Evolutionary conservation across 192 early-diverging fungal species (phyloP).

Genomic region (Polychytrium aggregatum): DNA sequence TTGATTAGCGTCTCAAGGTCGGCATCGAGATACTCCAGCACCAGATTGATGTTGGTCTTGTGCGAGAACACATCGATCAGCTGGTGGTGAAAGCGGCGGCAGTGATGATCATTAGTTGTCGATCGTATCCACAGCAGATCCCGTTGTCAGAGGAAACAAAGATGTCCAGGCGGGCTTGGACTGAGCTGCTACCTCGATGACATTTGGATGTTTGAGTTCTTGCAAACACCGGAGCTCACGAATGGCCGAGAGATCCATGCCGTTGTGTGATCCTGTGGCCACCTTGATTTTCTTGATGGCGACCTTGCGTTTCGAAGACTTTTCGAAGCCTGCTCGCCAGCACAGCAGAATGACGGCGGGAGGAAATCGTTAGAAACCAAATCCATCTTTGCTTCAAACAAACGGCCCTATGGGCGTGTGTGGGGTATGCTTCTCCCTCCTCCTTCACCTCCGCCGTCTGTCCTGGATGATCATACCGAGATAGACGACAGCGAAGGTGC

Average conservation of each 20-base stretch:
- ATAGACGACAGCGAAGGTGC: conserved; percentile 93
- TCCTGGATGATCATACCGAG: conserved; percentile 2
- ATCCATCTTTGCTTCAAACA: too few relatives aligned
- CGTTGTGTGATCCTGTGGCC: conserved; percentile 83
- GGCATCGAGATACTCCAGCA: conserved; percentile 87
- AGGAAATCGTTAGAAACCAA: too few relatives aligned
- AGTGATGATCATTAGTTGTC: too few relatives aligned
- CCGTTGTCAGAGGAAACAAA: neutral
- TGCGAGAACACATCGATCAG: conserved; percentile 88
- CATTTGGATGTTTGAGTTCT: conserved; percentile 85
- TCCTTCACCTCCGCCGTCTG: neutral
- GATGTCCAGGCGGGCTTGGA: too few relatives aligned
- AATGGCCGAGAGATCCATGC: conserved; percentile 90
- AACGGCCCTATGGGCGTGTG: too few relatives aligned
- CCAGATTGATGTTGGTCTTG: conserved; percentile 82
- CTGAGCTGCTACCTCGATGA: conserved; percentile 83
- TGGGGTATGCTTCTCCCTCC: too few relatives aligned
- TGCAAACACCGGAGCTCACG: conserved; percentile 88
- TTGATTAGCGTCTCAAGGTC: conserved; percentile 97
- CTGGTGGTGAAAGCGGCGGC: too few relatives aligned
- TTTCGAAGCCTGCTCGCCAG: conserved; percentile 17
- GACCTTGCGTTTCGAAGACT: conserved; percentile 56
- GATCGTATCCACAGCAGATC: too few relatives aligned
- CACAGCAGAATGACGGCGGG: too few relatives aligned
- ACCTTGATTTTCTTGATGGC: conserved; percentile 98